Evolutionary conservation across 441 rosid genomes (phyloP).

Genomic region (Bocquillonia castaneifolia): DNA sequence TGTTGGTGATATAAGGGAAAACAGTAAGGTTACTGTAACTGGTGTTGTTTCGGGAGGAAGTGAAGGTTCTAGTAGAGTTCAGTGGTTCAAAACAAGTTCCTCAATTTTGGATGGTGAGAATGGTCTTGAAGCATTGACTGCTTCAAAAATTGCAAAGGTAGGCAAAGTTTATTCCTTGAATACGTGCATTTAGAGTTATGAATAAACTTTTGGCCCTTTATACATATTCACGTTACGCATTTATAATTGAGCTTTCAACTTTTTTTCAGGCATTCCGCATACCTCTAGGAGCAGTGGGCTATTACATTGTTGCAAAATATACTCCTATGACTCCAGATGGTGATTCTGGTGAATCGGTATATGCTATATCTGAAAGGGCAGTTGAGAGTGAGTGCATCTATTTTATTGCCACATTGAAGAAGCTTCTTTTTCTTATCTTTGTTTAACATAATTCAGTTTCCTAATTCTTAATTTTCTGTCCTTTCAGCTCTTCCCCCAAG

Average conservation of each 20-base stretch:
- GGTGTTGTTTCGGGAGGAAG: constrained; percentile 90
- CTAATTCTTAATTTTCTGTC: constrained; percentile 20
- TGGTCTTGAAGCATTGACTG: constrained; percentile 78
- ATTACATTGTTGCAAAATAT: constrained; percentile 75
- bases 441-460: constrained; percentile 1
- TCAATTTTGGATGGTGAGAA: constrained; percentile 50
- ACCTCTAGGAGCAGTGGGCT: constrained; percentile 94
- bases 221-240: constrained; percentile 12
- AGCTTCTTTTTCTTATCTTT: neutral
- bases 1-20: constrained; percentile 85
- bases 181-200: constrained; percentile 4
- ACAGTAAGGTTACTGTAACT: constrained; percentile 76
- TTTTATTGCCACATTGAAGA: constrained; percentile 11
- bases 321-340: constrained; percentile 88
- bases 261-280: constrained; percentile 77
- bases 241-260: constrained; percentile 31
- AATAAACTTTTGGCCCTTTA: neutral
- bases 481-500: constrained; percentile 93
- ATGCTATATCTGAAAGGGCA: constrained; percentile 65
- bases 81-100: constrained; percentile 81
- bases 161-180: constrained; percentile 7
- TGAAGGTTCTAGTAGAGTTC: constrained; percentile 94
- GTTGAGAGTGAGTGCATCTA: constrained; percentile 65
- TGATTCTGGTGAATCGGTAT: constrained; percentile 84
- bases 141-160: constrained; percentile 90